phyloP scores from a whole-genome alignment of 352 stramenopile genomes.

The Thalassiosira hispida region DNA sequence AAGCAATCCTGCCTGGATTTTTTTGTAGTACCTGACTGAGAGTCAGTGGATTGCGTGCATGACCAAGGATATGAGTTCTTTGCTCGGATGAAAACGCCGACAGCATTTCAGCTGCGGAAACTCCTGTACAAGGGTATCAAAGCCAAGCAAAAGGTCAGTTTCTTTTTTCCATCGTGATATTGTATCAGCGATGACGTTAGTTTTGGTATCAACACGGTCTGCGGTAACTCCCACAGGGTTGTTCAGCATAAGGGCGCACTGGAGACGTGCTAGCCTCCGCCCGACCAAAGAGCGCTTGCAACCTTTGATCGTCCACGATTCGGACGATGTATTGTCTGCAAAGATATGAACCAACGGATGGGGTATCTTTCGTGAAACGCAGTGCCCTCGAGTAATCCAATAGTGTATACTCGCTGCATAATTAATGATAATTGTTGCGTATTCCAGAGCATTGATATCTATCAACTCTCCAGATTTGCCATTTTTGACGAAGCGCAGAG shows the following conservation, averaged over 20 bases:
- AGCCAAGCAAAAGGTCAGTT: conserved; percentile 17
- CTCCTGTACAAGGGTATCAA: conserved; percentile 28
- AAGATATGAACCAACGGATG: conserved; percentile 20
- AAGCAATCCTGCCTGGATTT: conserved; percentile 26
- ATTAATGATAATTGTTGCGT: conserved; percentile 33
- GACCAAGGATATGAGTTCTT: conserved; percentile 34
- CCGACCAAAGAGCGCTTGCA: conserved; percentile 34
- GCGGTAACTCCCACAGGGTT: conserved; percentile 39
- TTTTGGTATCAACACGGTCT: conserved; percentile 20
- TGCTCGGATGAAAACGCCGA: conserved; percentile 34
- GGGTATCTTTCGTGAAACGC: neutral
- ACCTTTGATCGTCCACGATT: conserved; percentile 35
- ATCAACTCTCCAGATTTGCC: conserved; percentile 6
- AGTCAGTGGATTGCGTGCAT: conserved; percentile 33
- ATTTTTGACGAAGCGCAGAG: conserved; percentile 9
- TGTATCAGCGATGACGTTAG: conserved; percentile 50
- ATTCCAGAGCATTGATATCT: conserved; percentile 36
- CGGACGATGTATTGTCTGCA: conserved; percentile 37
- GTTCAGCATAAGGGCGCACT: conserved; percentile 50
- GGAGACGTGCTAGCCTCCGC: conserved; percentile 17
- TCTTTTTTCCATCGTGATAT: conserved; percentile 41
- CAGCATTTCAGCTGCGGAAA: conserved; percentile 36
- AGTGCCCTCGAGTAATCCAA: neutral
- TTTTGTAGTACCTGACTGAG: conserved; percentile 20
- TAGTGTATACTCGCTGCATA: conserved; percentile 18